Evolutionary conservation across 306 rosid genomes (phyloP).

Genomic region (Fagus crenata): DNA sequence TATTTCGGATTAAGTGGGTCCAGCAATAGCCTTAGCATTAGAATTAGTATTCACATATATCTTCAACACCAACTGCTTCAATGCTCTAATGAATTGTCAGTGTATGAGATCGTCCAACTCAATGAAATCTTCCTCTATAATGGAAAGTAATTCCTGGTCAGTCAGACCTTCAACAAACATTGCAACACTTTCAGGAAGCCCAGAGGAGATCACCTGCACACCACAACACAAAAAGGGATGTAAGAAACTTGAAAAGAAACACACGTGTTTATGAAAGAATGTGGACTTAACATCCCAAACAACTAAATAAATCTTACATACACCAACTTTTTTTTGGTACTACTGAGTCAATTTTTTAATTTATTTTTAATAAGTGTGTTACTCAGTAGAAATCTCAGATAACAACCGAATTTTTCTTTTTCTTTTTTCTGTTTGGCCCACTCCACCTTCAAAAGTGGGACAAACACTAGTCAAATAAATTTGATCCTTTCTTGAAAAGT

Average conservation of each 20-base stretch:
- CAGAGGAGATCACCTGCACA: conserved; percentile 48
- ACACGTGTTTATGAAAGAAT: background rate
- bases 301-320: background rate
- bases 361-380: background rate
- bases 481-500: too few relatives aligned
- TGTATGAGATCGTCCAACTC: conserved; percentile 61
- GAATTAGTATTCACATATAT: conserved; percentile 29
- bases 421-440: too few relatives aligned
- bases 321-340: background rate
- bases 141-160: conserved; percentile 27
- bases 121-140: conserved; percentile 57
- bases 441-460: too few relatives aligned
- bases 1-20: conserved; percentile 33
- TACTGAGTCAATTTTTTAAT: too few relatives aligned
- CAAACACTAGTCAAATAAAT: too few relatives aligned
- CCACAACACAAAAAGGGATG: conserved; percentile 13
- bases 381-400: conserved; percentile 4
- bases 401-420: background rate
- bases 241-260: background rate
- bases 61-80: conserved; percentile 28
- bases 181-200: conserved; percentile 26
- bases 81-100: conserved; percentile 20
- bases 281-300: background rate
- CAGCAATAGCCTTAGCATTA: conserved; percentile 31
- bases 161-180: conserved; percentile 27